These are phyloP conservation scores for Aspergillus sojae DNA, from an alignment of 2,329 filamentous ascomycete genomes.

Conservation along the genomic window DNA sequence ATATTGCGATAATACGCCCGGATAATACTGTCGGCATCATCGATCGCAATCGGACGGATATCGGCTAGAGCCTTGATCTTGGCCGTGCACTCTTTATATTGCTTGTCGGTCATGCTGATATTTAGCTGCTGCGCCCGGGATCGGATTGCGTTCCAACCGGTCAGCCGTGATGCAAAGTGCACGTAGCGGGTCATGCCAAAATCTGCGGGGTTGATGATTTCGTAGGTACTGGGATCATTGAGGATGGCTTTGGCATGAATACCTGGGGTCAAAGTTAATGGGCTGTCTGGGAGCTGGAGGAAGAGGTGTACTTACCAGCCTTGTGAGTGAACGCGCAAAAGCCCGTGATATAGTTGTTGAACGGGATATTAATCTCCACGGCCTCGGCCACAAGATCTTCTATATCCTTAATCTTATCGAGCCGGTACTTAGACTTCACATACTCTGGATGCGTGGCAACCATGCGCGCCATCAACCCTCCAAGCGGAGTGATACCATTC, in stretches of 20 bases:
- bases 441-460: constrained; percentile 82
- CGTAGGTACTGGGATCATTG: constrained; percentile 83
- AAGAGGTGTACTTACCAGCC: constrained; percentile 55
- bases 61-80: constrained; percentile 94
- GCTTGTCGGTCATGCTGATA: constrained; percentile 72
- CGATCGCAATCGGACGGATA: constrained; percentile 79
- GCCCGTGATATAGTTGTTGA: constrained; percentile 80
- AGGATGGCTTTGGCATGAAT: constrained; percentile 85
- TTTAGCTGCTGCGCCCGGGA: constrained; percentile 82
- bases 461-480: constrained; percentile 71
- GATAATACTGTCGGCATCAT: constrained; percentile 88
- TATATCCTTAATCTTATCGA: constrained; percentile 84
- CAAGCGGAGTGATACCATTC: constrained; percentile 66
- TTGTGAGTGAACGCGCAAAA: constrained; percentile 81
- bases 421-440: constrained; percentile 83
- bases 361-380: constrained; percentile 81
- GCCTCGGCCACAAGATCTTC: constrained; percentile 81
- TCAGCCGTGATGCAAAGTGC: constrained; percentile 79
- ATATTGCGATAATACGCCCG: constrained; percentile 73
- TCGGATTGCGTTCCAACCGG: constrained; percentile 96
- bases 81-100: constrained; percentile 75
- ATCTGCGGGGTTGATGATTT: constrained; percentile 85
- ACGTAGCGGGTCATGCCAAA: constrained; percentile 86
- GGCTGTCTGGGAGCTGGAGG: too few relatives aligned
- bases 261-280: too few relatives aligned